A percentile compares a stretch with the other conserved stretches of the same genome.
phyloP scores from a whole-genome alignment of 1,139 yeast species.

The Magnusiomyces clavatus region DNA sequence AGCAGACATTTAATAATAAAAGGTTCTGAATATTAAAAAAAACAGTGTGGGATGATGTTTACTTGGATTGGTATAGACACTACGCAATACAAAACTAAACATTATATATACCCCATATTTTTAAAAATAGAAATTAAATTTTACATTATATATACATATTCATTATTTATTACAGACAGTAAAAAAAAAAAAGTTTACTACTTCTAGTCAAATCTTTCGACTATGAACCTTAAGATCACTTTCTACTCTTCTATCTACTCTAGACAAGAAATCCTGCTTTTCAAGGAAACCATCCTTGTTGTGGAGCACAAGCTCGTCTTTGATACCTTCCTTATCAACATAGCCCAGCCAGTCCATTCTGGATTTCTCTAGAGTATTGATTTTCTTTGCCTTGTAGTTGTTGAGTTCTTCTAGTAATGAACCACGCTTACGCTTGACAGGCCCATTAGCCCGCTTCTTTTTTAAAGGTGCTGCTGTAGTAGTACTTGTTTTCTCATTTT shows the following conservation, averaged over 20 bases:
- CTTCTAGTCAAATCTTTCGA: not conserved
- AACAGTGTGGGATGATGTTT: too few relatives aligned
- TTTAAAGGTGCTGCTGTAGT: slow-evolving; percentile 34
- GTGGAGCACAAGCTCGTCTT: slow-evolving; percentile 70
- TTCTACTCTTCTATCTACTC: slow-evolving; percentile 66
- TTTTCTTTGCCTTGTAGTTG: slow-evolving; percentile 50
- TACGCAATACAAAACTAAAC: too few relatives aligned
- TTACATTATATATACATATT: too few relatives aligned
- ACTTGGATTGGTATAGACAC: too few relatives aligned
- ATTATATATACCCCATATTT: too few relatives aligned
- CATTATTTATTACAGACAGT: too few relatives aligned
- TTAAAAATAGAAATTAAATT: too few relatives aligned
- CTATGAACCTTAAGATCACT: not conserved
- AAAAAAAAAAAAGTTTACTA: too few relatives aligned
- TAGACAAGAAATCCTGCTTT: slow-evolving; percentile 78
- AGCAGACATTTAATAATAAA: too few relatives aligned
- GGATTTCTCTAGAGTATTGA: slow-evolving; percentile 88
- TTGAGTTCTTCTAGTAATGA: slow-evolving; percentile 69
- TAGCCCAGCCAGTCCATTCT: slow-evolving; percentile 93
- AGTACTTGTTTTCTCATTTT: slow-evolving; percentile 16
- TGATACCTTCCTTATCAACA: slow-evolving; percentile 78
- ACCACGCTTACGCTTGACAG: slow-evolving; percentile 52
- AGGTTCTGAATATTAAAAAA: too few relatives aligned
- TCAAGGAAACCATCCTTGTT: slow-evolving; percentile 81
- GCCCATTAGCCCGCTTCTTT: not conserved